Evolutionary conservation across 2,329 filamentous ascomycete species (phyloP).

Genomic region (Verticillium dahliae): DNA sequence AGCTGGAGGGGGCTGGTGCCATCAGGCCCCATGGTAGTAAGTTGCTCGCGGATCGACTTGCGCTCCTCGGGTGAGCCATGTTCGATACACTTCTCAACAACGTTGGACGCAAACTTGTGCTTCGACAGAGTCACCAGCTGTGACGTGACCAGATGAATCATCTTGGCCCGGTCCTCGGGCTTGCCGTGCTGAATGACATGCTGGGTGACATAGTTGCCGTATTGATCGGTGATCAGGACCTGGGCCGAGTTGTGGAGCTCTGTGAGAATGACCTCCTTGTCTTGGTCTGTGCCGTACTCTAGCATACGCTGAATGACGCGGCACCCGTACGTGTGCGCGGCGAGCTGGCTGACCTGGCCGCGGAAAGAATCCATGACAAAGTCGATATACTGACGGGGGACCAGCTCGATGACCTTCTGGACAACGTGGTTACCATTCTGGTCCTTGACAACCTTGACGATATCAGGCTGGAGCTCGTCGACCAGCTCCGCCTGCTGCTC

Average conservation of each 20-base stretch:
- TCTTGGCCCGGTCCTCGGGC: conserved; percentile 61
- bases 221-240: conserved; percentile 76
- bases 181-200: conserved; percentile 79
- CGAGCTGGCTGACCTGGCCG: conserved; percentile 66
- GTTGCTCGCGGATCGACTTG: conserved; percentile 56
- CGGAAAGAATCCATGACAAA: conserved; percentile 80
- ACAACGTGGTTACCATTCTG: conserved; percentile 96
- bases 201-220: conserved; percentile 94
- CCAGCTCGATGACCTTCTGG: conserved; percentile 82
- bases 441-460: conserved; percentile 74
- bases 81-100: conserved; percentile 87
- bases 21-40: conserved; percentile 54
- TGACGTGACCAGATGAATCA: conserved; percentile 67
- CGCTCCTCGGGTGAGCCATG: conserved; percentile 65
- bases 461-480: conserved; percentile 70
- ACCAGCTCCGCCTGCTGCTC: conserved; percentile 84
- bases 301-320: conserved; percentile 89
- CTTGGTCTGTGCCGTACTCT: conserved; percentile 68
- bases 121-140: conserved; percentile 74
- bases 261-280: conserved; percentile 64
- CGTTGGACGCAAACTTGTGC: conserved; percentile 95
- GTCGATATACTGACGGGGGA: conserved; percentile 70
- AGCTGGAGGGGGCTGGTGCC: conserved; percentile 65
- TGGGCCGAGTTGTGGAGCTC: conserved; percentile 71
- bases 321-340: conserved; percentile 80